Percentiles rank a stretch among this genome's conserved stretches.
phyloP scores from a whole-genome alignment of 2,329 filamentous ascomycete genomes.

The Didymella pinodella region DNA sequence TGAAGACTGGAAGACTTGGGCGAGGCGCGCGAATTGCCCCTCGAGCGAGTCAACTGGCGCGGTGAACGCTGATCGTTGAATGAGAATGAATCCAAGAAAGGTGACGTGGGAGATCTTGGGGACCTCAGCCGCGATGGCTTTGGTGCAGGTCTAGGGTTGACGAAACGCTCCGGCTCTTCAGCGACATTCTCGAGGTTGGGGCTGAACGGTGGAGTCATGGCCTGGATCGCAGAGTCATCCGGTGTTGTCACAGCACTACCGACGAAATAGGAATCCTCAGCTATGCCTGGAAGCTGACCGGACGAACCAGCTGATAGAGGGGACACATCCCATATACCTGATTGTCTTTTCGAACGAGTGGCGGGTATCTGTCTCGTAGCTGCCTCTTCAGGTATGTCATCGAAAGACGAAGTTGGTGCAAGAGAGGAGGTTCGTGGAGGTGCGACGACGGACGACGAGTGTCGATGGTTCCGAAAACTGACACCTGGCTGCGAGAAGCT shows the following conservation, averaged over 20 bases:
- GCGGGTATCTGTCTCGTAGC: slow-evolving; percentile 1
- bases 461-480: slow-evolving; percentile 50
- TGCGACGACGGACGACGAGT: slow-evolving; percentile 51
- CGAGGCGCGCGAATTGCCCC: slow-evolving; percentile 36
- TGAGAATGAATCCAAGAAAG: slow-evolving; percentile 40
- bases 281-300: slow-evolving; percentile 37
- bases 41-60: slow-evolving; percentile 25
- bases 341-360: slow-evolving; percentile 40
- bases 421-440: slow-evolving; percentile 52
- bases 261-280: slow-evolving; percentile 42
- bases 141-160: slow-evolving; percentile 46
- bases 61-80: slow-evolving; percentile 39
- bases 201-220: slow-evolving; percentile 53
- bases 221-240: slow-evolving; percentile 51
- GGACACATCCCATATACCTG: slow-evolving; percentile 46
- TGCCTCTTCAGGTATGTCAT: slow-evolving; percentile 32
- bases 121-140: slow-evolving; percentile 35
- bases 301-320: slow-evolving; percentile 29
- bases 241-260: slow-evolving; percentile 55
- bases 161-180: slow-evolving; percentile 48
- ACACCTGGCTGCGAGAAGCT: slow-evolving; percentile 64
- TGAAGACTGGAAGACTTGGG: slow-evolving; percentile 33
- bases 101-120: slow-evolving; percentile 38
- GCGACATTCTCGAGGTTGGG: slow-evolving; percentile 48
- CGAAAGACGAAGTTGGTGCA: slow-evolving; percentile 28